phyloP scores from a whole-genome alignment of 1,284 basidiomycete genomes.

The Athelia psychrophila region DNA sequence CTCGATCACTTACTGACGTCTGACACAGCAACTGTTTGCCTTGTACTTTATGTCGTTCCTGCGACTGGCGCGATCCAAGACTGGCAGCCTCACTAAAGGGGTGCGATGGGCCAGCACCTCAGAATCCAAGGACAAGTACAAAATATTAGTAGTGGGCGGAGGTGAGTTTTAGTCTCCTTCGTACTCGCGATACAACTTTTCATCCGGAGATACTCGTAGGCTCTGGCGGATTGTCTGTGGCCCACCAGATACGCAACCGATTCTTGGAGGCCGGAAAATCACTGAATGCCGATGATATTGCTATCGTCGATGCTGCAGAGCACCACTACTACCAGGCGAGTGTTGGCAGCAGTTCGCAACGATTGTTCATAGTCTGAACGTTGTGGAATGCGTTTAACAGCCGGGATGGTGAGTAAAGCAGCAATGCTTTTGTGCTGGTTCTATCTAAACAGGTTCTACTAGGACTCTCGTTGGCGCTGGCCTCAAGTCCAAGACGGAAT shows the following conservation, averaged over 20 bases:
- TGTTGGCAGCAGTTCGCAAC: conserved; percentile 6
- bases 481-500: conserved; percentile 65
- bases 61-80: conserved; percentile 1
- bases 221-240: conserved; percentile 74
- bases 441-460: conserved; percentile 10
- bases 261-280: conserved; percentile 71
- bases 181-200: background rate
- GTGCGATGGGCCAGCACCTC: conserved; percentile 36
- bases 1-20: too few relatives aligned
- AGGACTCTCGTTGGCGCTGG: conserved; percentile 95
- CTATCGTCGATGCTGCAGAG: conserved; percentile 76
- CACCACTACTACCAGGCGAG: conserved; percentile 78
- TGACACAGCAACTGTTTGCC: too few relatives aligned
- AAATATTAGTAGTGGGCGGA: conserved; percentile 64
- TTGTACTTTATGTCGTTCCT: too few relatives aligned
- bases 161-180: conserved; percentile 39
- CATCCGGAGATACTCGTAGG: conserved; percentile 40
- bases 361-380: conserved; percentile 11
- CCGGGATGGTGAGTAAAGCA: conserved; percentile 79
- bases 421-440: conserved; percentile 7
- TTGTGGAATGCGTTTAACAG: conserved; percentile 36
- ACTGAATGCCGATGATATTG: conserved; percentile 75
- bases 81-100: conserved; percentile 1
- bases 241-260: conserved; percentile 67
- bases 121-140: conserved; percentile 47